phyloP scores from a whole-genome alignment of 2,329 filamentous ascomycete genomes.

The Monosporascus sp. region DNA sequence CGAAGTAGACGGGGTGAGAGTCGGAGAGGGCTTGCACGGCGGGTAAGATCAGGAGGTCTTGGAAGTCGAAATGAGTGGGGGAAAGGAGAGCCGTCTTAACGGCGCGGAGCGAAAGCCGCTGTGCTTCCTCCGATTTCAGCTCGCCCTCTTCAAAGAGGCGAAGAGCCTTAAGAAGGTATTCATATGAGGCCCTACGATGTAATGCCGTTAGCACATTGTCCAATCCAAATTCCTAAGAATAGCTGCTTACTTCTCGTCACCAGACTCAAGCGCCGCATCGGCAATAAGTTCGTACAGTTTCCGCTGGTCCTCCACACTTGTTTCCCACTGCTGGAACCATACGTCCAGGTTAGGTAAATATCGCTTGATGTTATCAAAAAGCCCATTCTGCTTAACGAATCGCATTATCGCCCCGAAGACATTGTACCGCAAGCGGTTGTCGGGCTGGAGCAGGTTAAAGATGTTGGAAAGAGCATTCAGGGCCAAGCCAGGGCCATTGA shows the following conservation, averaged over 20 bases:
- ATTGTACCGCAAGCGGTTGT: conserved; percentile 78
- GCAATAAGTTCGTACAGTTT: conserved; percentile 79
- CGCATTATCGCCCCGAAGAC: conserved; percentile 85
- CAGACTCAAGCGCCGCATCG: conserved; percentile 71
- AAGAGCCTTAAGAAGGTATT: conserved; percentile 60
- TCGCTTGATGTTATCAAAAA: conserved; percentile 78
- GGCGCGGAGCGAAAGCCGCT: conserved; percentile 53
- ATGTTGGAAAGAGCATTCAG: conserved; percentile 89
- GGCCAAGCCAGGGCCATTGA: conserved; percentile 78
- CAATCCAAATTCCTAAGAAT: neutral
- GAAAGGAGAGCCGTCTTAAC: conserved; percentile 49
- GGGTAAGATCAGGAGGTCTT: conserved; percentile 75
- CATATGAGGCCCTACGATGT: conserved; percentile 51
- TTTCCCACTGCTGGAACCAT: conserved; percentile 81
- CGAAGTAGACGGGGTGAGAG: conserved; percentile 77
- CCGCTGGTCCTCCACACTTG: conserved; percentile 75
- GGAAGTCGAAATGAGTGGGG: conserved; percentile 61
- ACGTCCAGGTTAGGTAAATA: conserved; percentile 76
- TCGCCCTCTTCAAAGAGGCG: conserved; percentile 56
- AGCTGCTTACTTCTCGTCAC: conserved; percentile 64
- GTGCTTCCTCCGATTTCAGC: conserved; percentile 53
- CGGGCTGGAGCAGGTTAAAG: conserved; percentile 83
- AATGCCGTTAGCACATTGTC: conserved; percentile 1
- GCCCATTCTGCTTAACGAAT: conserved; percentile 67
- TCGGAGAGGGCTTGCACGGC: conserved; percentile 82